Evolutionary conservation across 129 eudicot genomes (phyloP), one percentile per base, ranked within the genome.

Genomic region (Erigeron canadensis): DNA sequence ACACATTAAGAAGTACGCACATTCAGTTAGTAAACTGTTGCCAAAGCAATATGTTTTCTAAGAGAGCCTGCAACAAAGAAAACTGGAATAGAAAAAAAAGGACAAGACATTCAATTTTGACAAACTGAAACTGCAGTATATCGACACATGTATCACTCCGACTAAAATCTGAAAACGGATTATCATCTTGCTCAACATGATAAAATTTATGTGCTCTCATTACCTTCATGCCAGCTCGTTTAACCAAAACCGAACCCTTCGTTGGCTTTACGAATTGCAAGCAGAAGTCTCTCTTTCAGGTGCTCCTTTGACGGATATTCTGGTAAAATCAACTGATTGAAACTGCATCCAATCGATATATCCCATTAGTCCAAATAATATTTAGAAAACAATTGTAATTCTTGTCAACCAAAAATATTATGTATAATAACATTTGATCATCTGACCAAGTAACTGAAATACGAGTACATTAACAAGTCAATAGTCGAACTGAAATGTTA

Each of bases 191-290:
- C 18, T 63, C 1, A 73, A 79, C 69, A 67, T 54, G 73, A 54
- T 65, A 75, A 59, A 55, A 39, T 63, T 50, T 85, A 83, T 85
- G 91, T 83, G 85, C 88, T 86, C 43, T 55, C 69, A 46, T 34
- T 16, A 13, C 64, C 53, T 62, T 58, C 51, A 34, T 47, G 60
- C n/a, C n/a, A n/a, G 21, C 47, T 54, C 38, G 40, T 34, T 75
- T 84, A 95, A 71, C 99, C 99, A 59, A 95, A 95, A 56, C 99
- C 99, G 83, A 95, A 95, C 19, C 99, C 99, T 78, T 95, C 99
- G 69, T 84, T 95, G 57, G 81, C 99, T 86, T 95, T 97, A 76
- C 90, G 99, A 42, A 95, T 87, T 23, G 99, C 99, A 65, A 95
- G 94, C 62, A 95, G 80, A 69, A 95, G 82, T 67, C 96, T 87